A percentile compares a stretch with the other conserved stretches of the same genome.
phyloP scores from a whole-genome alignment of 2,329 filamentous ascomycete species.

The Botryotinia calthae region DNA sequence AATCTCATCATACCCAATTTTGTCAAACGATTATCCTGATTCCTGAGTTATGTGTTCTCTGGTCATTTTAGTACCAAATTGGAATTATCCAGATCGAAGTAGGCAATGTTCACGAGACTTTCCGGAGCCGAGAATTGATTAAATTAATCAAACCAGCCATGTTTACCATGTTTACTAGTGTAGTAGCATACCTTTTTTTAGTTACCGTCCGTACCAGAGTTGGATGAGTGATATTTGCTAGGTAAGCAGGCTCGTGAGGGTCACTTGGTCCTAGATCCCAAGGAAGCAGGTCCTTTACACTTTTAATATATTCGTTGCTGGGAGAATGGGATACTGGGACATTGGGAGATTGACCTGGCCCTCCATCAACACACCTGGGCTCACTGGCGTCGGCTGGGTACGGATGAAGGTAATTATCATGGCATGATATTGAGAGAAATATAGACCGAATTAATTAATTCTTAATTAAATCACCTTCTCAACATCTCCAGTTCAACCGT shows the following conservation, averaged over 20 bases:
- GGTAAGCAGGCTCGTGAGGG: background rate
- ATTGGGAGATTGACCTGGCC: conserved; percentile 1
- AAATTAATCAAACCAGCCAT: conserved; percentile 1
- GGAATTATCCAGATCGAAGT: background rate
- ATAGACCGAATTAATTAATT: background rate
- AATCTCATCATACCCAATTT: conserved; percentile 2
- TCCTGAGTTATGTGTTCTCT: background rate
- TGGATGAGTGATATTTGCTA: background rate
- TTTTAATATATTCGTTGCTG: conserved; percentile 6
- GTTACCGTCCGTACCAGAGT: conserved; percentile 7
- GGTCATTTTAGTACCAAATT: background rate
- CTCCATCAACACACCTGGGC: background rate
- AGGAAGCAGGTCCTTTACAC: background rate
- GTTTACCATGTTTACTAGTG: background rate
- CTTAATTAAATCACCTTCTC: background rate
- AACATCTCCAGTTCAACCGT: background rate
- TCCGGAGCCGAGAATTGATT: background rate
- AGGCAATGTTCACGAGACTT: conserved; percentile 12
- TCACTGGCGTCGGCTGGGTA: background rate
- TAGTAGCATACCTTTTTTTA: background rate
- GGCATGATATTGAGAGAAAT: background rate
- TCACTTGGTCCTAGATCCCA: background rate
- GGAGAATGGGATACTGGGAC: background rate
- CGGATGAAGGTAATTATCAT: background rate
- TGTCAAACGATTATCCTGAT: background rate